Evolutionary conservation across 352 stramenopile genomes (phyloP).

Genomic region (Thalassiosira allenii): DNA sequence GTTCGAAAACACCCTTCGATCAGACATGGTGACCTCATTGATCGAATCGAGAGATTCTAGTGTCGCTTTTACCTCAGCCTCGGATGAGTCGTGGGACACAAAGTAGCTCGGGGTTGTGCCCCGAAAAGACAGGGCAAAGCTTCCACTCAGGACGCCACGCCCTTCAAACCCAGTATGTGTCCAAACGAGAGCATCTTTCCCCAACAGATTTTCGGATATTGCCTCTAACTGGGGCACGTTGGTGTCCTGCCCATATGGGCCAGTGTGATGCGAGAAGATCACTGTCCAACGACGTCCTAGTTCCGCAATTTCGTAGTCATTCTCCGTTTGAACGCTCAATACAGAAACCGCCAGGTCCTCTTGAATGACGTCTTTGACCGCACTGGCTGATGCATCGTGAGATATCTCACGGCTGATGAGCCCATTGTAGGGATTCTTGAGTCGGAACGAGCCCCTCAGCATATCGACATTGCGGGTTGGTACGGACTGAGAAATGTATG

Average conservation of each 20-base stretch:
- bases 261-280: slow-evolving; percentile 67
- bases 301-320: slow-evolving; percentile 54
- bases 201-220: slow-evolving; percentile 42
- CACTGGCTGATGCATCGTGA: slow-evolving; percentile 47
- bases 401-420: slow-evolving; percentile 54
- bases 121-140: slow-evolving; percentile 70
- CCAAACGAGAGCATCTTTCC: slow-evolving; percentile 59
- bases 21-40: slow-evolving; percentile 64
- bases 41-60: slow-evolving; percentile 73
- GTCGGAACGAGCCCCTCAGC: slow-evolving; percentile 48
- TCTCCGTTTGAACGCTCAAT: slow-evolving; percentile 57
- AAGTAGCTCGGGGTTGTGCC: slow-evolving; percentile 48
- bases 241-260: slow-evolving; percentile 46
- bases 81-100: slow-evolving; percentile 62
- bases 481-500: slow-evolving; percentile 39
- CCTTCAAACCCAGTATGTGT: slow-evolving; percentile 64
- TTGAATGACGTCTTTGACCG: slow-evolving; percentile 70
- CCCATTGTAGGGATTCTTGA: slow-evolving; percentile 61
- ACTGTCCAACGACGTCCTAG: slow-evolving; percentile 72
- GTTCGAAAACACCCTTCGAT: slow-evolving; percentile 43
- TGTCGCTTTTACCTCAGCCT: slow-evolving; percentile 47
- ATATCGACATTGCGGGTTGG: slow-evolving; percentile 53
- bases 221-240: slow-evolving; percentile 63
- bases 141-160: slow-evolving; percentile 58
- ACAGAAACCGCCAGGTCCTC: slow-evolving; percentile 64